Conservation (phyloP, 768 basidiomycete species). For the Cubamyces sp. region DNA sequence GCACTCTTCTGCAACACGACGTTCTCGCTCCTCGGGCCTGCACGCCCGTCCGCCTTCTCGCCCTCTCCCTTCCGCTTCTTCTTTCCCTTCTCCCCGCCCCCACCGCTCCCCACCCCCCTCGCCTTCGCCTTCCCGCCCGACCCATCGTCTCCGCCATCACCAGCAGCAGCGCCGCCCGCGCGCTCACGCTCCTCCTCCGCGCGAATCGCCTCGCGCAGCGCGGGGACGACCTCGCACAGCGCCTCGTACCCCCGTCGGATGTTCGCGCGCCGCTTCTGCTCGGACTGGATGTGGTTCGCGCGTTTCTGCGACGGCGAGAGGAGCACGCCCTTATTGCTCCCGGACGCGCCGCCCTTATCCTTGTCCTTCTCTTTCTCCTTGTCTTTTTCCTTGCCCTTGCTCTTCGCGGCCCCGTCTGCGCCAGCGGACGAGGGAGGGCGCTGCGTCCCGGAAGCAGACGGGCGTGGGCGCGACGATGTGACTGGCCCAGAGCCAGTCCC, state of each 20-base stretch:
- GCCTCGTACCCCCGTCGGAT: slow-evolving; percentile 89
- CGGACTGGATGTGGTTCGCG: slow-evolving; percentile 91
- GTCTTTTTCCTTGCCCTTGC: neutral
- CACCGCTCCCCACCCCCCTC: slow-evolving; percentile 26
- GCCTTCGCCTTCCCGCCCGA: slow-evolving; percentile 32
- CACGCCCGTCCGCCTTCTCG: slow-evolving; percentile 79
- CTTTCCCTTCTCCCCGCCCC: slow-evolving; percentile 29
- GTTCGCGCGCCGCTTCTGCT: slow-evolving; percentile 92
- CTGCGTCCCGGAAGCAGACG: neutral
- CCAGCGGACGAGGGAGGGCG: neutral
- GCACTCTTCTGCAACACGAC: slow-evolving; percentile 86
- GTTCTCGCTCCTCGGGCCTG: slow-evolving; percentile 90
- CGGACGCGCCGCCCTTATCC: slow-evolving; percentile 9
- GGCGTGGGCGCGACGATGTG: neutral
- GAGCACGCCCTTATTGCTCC: slow-evolving; percentile 46
- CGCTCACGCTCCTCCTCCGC: slow-evolving; percentile 64
- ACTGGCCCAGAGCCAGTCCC: neutral
- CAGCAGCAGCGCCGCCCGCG: slow-evolving; percentile 19
- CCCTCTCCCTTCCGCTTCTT: slow-evolving; percentile 40
- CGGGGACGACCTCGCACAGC: slow-evolving; percentile 81
- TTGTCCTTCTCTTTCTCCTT: neutral
- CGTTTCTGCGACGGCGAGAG: slow-evolving; percentile 88
- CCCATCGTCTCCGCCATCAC: slow-evolving; percentile 26
- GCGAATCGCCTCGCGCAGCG: slow-evolving; percentile 77
- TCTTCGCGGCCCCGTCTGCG: neutral